Base-by-base conservation (phyloP, 495 filamentous ascomycete genomes). In the Penicillium antarcticum region DNA sequence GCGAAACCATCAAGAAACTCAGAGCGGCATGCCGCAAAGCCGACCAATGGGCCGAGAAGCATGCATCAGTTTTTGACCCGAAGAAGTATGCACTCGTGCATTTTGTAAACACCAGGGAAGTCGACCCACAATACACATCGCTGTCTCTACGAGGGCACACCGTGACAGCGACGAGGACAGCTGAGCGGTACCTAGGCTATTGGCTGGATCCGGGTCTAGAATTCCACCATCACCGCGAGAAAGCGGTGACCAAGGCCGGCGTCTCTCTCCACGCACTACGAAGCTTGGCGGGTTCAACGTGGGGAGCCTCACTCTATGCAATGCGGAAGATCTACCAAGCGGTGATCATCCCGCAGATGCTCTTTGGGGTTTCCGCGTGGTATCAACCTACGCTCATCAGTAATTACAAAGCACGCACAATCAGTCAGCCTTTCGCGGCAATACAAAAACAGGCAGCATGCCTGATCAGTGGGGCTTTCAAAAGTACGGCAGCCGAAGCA, bases 21-120 rank as follows among this genome's bases (percentile, higher is more conserved):
- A 5, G 57, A 6, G 24, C 12, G 5, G 45, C 37, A 5, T 18
- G 45, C 8, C n/a, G 11, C 7, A 46, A 37, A 11, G 51, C 52
- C 0, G 43, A 51, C 1, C 18, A 16, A 13, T 68, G 49, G 57
- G 52, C 53, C 0, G 31, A 13, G 7, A 12, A 24, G 1, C 50
- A 66, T 47, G 44, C 52, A 3, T 59, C 56, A 5, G 46, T 40
- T 11, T 68, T 65, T 14, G 37, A 52, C 1, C 36, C 47, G 0
- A 34, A 59, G 0, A 67, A 58, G 13, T 55, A 54, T 23, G 47
- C 43, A 36, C 51, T 58, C 0, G 40, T 61, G 16, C 45, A 61
- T 21, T 55, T 59, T 33, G 40, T 43, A 9, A 52, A 56, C 49
- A 29, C 24, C 24, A 29, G 24, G 7, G 24, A 29, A 29, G 24